These are phyloP conservation scores for Fusarium xyrophilum DNA, from an alignment of 2,329 filamentous ascomycete genomes.

Conservation along the genomic window DNA sequence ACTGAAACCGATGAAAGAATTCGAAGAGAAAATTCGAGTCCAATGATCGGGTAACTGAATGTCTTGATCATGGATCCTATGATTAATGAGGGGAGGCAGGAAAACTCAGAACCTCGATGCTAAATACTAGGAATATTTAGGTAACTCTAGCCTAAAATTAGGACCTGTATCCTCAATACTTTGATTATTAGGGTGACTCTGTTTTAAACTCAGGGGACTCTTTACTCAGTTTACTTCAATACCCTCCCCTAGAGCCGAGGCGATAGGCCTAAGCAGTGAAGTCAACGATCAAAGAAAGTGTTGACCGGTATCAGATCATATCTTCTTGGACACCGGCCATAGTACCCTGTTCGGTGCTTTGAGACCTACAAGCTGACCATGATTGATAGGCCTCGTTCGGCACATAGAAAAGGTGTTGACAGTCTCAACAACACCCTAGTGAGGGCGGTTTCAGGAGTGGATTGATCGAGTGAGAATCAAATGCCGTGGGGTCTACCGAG, in stretches of 20 bases:
- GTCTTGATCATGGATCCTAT: background rate
- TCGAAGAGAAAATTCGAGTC: background rate
- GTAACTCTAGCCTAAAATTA: background rate
- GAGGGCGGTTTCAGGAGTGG: background rate
- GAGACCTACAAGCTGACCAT: background rate
- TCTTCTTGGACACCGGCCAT: background rate
- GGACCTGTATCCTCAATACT: background rate
- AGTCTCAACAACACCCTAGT: background rate
- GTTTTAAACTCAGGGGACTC: background rate
- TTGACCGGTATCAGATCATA: background rate
- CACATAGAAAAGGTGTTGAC: background rate
- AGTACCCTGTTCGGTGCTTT: background rate
- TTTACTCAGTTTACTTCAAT: background rate
- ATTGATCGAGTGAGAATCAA: background rate
- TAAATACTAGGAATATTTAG: background rate
- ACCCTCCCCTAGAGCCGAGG: background rate
- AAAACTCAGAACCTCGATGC: background rate
- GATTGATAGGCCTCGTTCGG: background rate
- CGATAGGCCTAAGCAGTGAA: background rate
- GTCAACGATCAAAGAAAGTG: background rate
- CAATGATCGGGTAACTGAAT: background rate
- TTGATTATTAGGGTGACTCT: background rate
- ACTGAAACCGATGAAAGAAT: background rate
- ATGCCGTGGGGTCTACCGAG: background rate
- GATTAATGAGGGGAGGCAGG: background rate